These are phyloP conservation scores for Blastobotrys attinorum DNA, from an alignment of 805 yeast species.

Conservation along the genomic window DNA sequence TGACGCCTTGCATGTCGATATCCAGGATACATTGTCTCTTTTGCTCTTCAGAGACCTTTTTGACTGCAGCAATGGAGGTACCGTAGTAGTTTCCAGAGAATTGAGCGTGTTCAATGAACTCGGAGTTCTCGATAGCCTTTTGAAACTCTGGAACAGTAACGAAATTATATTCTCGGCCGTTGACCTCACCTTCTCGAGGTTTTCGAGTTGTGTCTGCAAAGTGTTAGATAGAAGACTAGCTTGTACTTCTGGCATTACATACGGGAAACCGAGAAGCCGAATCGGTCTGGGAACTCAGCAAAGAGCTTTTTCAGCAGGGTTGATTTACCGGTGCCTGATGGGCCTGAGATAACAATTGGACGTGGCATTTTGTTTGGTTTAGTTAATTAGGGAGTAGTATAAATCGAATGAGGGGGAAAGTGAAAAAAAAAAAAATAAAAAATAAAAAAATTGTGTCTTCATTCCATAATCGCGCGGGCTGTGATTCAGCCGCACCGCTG, in stretches of 20 bases:
- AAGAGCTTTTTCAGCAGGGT: slow-evolving; percentile 84
- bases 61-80: slow-evolving; percentile 79
- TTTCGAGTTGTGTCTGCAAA: slow-evolving; percentile 67
- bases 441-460: no score
- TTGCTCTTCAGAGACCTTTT: slow-evolving; percentile 47
- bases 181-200: slow-evolving; percentile 86
- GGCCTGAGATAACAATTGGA: slow-evolving; percentile 95
- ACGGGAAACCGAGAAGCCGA: slow-evolving; percentile 89
- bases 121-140: slow-evolving; percentile 58
- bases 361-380: slow-evolving; percentile 33
- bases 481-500: no score
- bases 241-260: slow-evolving; percentile 9
- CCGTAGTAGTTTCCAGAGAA: slow-evolving; percentile 98
- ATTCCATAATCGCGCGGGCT: no score
- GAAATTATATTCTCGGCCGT: slow-evolving; percentile 88
- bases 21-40: slow-evolving; percentile 85
- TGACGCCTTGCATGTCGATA: slow-evolving; percentile 99
- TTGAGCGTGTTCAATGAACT: slow-evolving; percentile 96
- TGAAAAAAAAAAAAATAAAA: background rate
- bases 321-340: slow-evolving; percentile 92
- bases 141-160: slow-evolving; percentile 73
- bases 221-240: background rate
- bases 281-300: slow-evolving; percentile 79
- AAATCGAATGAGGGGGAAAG: background rate
- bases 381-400: no score